Evolutionary conservation across 164 flowering plant species (phyloP), one percentile per base, ranked within the genome.

Genomic region (Annona squamosa): DNA sequence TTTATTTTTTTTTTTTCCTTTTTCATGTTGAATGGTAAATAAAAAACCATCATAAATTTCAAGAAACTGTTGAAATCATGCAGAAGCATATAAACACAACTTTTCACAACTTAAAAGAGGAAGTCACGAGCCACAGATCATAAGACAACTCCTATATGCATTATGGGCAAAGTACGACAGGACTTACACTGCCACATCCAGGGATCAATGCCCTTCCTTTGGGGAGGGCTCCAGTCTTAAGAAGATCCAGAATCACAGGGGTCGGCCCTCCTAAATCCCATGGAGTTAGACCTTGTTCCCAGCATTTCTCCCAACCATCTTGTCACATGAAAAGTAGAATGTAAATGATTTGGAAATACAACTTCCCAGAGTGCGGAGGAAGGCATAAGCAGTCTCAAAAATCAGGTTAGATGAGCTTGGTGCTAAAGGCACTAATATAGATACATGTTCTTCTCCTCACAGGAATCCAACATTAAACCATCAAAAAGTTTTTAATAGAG

Each of bases 221-320:
- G 18, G 98, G 93, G 69, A 92, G 86, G 13, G 78, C 37, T 52
- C 85, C 91, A 2, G 81, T 80, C 46, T 80, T 80, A 79, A 78
- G 85, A 80, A 93, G 96, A 75, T 91, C 90, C 16, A 81, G 19
- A 74, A 93, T 48, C 67, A 90, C 71, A 45, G 96, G 96, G 37
- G 98, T 89, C 47, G 96, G 86, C 69, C 67, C 63, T 71, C 91
- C 89, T 76, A 93, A 76, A 81, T 93, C 94, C 98, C 98, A 93
- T 42, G 98, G 96, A 17, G 89, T 88, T 70, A 84, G 6, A 68
- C 86, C 91, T 79, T 84, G 70, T 77, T 86, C 87, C 94, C 94
- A 93, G 71, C 87, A 77, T 65, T 86, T 85, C 10, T 91, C 90
- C 98, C 96, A 93, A 5, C 91, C 89, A 86, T 65, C 94, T 87